Evolutionary conservation across 202 grass and related monocot genomes (phyloP).

Genomic region (Setaria viridis): DNA sequence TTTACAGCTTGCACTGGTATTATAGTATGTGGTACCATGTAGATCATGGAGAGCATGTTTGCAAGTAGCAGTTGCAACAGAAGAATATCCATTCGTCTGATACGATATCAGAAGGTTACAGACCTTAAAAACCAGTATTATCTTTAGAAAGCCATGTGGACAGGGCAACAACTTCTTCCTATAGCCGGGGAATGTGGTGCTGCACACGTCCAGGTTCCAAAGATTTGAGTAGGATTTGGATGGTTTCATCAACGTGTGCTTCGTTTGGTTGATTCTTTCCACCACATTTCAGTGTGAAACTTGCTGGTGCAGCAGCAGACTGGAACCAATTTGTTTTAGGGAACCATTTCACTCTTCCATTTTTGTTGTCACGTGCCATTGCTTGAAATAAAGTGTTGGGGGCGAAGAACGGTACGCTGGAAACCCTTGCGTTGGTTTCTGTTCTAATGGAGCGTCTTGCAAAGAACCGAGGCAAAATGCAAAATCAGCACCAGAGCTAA

Average conservation of each 20-base stretch:
- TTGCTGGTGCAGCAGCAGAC: background rate
- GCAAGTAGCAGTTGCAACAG: conserved; percentile 8
- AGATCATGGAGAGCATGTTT: conserved; percentile 49
- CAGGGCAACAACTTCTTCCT: background rate
- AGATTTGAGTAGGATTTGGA: background rate
- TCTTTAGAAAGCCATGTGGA: conserved; percentile 22
- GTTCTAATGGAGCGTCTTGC: too few relatives aligned
- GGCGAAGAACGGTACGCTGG: background rate
- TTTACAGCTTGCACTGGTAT: conserved; percentile 31
- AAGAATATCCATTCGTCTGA: conserved; percentile 22
- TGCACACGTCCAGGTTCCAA: conserved; percentile 5
- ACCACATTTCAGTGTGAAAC: background rate
- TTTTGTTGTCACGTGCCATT: background rate
- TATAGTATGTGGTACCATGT: conserved; percentile 14
- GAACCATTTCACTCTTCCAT: background rate
- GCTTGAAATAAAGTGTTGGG: background rate
- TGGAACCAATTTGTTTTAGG: background rate
- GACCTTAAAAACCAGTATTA: background rate
- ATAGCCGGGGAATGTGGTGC: background rate
- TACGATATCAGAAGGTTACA: background rate
- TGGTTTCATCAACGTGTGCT: background rate
- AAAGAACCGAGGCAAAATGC: background rate
- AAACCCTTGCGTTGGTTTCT: background rate
- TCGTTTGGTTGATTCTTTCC: background rate
- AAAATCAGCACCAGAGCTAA: background rate